Conservation (phyloP, 495 filamentous ascomycete genomes). For the Aspergillus funiculosus region DNA sequence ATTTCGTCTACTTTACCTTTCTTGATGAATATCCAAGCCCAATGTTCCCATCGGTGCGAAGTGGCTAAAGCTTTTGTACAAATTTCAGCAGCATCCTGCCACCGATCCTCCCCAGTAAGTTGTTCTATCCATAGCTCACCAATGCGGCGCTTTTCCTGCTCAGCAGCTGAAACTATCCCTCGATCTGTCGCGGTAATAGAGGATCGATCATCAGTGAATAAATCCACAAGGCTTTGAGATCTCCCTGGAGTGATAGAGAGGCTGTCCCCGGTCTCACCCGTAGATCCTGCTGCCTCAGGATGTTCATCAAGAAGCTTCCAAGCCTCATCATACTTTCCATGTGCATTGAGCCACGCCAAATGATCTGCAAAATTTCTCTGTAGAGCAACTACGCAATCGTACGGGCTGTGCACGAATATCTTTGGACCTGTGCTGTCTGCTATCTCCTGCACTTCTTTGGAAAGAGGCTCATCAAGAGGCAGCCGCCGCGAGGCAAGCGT, state of each 20-base stretch:
- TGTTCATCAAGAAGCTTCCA: slow-evolving; percentile 85
- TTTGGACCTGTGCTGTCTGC: slow-evolving; percentile 66
- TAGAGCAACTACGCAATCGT: slow-evolving; percentile 84
- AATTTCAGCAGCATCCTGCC: slow-evolving; percentile 68
- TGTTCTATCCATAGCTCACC: slow-evolving; percentile 91
- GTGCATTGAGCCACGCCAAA: slow-evolving; percentile 74
- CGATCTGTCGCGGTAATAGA: slow-evolving; percentile 48
- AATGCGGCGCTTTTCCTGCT: slow-evolving; percentile 86
- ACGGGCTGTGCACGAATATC: slow-evolving; percentile 93
- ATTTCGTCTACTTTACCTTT: slow-evolving; percentile 85
- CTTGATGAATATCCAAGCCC: slow-evolving; percentile 84
- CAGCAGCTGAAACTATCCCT: slow-evolving; percentile 52
- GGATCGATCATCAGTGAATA: slow-evolving; percentile 67
- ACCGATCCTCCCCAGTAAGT: slow-evolving; percentile 64
- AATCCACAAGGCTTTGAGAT: slow-evolving; percentile 61
- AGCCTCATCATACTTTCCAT: slow-evolving; percentile 70
- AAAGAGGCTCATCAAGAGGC: slow-evolving; percentile 24
- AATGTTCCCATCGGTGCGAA: slow-evolving; percentile 85
- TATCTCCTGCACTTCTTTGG: slow-evolving; percentile 42
- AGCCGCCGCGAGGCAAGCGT: slow-evolving; percentile 37
- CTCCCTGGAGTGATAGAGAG: slow-evolving; percentile 49
- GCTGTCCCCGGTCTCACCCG: slow-evolving; percentile 46
- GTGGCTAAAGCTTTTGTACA: slow-evolving; percentile 75
- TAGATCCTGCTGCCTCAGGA: slow-evolving; percentile 48
- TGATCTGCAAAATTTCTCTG: slow-evolving; percentile 81